Evolutionary conservation across 306 rosid species (phyloP).

Genomic region (Parietaria judaica): DNA sequence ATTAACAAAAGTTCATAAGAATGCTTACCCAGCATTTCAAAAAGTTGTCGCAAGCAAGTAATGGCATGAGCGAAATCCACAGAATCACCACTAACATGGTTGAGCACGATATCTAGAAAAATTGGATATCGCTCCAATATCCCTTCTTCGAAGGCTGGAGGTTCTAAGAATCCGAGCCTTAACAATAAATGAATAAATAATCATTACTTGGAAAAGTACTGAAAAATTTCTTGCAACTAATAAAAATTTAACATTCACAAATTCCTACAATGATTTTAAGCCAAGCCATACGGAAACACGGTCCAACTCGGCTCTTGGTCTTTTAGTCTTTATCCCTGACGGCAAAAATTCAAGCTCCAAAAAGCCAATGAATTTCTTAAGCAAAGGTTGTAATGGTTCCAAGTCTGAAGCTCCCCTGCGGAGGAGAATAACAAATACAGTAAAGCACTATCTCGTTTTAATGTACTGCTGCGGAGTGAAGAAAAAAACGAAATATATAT

Average conservation of each 20-base stretch:
- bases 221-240: neutral
- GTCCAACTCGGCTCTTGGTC: slow-evolving; percentile 61
- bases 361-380: slow-evolving; percentile 66
- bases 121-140: slow-evolving; percentile 85
- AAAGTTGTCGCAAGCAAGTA: slow-evolving; percentile 78
- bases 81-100: slow-evolving; percentile 82
- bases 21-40: slow-evolving; percentile 78
- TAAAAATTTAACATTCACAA: slow-evolving; percentile 20
- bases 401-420: slow-evolving; percentile 67
- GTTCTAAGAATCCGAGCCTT: slow-evolving; percentile 93
- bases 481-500: too few species aligned
- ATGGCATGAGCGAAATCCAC: slow-evolving; percentile 84
- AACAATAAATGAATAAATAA: slow-evolving; percentile 18
- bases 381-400: slow-evolving; percentile 93
- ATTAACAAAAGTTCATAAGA: slow-evolving; percentile 19
- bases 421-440: slow-evolving; percentile 7
- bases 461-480: neutral
- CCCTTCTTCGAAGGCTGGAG: slow-evolving; percentile 96
- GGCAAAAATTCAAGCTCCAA: slow-evolving; percentile 68
- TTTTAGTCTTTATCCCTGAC: slow-evolving; percentile 37
- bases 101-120: slow-evolving; percentile 86
- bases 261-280: slow-evolving; percentile 77
- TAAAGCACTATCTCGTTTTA: neutral
- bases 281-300: slow-evolving; percentile 86
- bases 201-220: slow-evolving; percentile 18